Percentiles rank a stretch among this genome's conserved stretches.
Conservation (phyloP, 202 grass and related monocot genomes). For the Panicum hallii region DNA sequence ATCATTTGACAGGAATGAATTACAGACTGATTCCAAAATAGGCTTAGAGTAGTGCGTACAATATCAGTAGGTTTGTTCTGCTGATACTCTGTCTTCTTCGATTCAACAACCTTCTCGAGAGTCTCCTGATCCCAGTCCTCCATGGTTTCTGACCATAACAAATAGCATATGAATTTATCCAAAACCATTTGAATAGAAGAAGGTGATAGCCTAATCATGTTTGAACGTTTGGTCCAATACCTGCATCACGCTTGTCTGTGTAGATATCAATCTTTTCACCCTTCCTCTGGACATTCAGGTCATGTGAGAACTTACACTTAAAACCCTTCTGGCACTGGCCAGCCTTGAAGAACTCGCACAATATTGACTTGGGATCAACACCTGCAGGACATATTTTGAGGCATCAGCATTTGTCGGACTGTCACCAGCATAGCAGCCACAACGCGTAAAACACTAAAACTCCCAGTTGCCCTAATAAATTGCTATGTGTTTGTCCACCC, state of each 20-base stretch:
- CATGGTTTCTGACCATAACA: constrained; percentile 74
- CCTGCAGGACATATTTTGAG: constrained; percentile 57
- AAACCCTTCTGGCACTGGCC: constrained; percentile 95
- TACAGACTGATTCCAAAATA: constrained; percentile 25
- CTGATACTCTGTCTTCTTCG: constrained; percentile 88
- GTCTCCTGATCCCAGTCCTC: constrained; percentile 99
- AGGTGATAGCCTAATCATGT: background rate
- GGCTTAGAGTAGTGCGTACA: constrained; percentile 57
- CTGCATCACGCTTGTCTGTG: constrained; percentile 89
- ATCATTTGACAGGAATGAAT: background rate
- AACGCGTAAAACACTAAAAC: constrained; percentile 33
- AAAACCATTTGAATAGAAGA: background rate
- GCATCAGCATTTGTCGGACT: constrained; percentile 26
- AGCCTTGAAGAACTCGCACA: constrained; percentile 96
- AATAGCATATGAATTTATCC: constrained; percentile 27
- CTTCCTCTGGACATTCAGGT: constrained; percentile 97
- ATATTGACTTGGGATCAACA: constrained; percentile 96
- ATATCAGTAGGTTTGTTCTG: constrained; percentile 99
- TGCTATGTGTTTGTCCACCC: background rate
- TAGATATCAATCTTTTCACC: constrained; percentile 99
- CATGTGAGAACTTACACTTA: constrained; percentile 99
- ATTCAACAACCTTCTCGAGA: constrained; percentile 91
- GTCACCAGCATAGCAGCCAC: constrained; percentile 14
- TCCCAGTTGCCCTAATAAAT: constrained; percentile 9
- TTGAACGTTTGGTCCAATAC: constrained; percentile 29